Evolutionary conservation across 129 eudicot species (phyloP).

Genomic region (Silybum marianum): DNA sequence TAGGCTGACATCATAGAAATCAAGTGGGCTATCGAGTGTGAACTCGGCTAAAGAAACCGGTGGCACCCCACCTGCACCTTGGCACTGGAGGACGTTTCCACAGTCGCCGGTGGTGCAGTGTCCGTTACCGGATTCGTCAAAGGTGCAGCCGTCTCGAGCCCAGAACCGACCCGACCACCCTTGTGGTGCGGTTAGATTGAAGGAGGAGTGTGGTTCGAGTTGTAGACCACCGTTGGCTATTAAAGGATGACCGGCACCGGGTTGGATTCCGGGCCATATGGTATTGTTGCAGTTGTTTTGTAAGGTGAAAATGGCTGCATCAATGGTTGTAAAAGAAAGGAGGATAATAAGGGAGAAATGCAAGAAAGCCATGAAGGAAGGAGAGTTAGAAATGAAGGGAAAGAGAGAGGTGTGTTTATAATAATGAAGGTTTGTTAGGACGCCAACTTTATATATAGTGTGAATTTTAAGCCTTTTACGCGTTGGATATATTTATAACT

Average conservation of each 20-base stretch:
- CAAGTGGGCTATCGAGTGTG: slow-evolving; percentile 39
- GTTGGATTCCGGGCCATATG: slow-evolving; percentile 60
- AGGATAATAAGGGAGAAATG: slow-evolving; percentile 15
- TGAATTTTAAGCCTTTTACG: slow-evolving; percentile 6
- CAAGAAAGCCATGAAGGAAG: slow-evolving; percentile 20
- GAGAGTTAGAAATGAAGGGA: not conserved
- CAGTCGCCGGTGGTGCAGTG: slow-evolving; percentile 61
- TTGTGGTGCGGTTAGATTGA: slow-evolving; percentile 38
- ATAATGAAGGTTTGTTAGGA: slow-evolving; percentile 25
- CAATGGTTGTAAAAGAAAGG: slow-evolving; percentile 37
- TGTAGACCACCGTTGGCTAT: slow-evolving; percentile 49
- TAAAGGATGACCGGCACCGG: slow-evolving; percentile 38
- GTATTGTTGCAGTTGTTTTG: slow-evolving; percentile 37
- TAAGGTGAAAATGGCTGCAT: slow-evolving; percentile 36
- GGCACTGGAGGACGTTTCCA: slow-evolving; percentile 42
- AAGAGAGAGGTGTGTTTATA: not conserved
- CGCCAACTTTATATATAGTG: slow-evolving; percentile 13
- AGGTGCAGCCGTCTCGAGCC: slow-evolving; percentile 52
- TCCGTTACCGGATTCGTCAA: slow-evolving; percentile 40
- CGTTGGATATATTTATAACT: not conserved
- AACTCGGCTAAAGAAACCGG: slow-evolving; percentile 63
- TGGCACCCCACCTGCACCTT: slow-evolving; percentile 47
- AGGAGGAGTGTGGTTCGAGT: slow-evolving; percentile 19
- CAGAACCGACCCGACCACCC: slow-evolving; percentile 74
- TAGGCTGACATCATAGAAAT: slow-evolving; percentile 68